Conservation (phyloP, 352 stramenopile genomes). For the Globisporangium uncinulatum region DNA sequence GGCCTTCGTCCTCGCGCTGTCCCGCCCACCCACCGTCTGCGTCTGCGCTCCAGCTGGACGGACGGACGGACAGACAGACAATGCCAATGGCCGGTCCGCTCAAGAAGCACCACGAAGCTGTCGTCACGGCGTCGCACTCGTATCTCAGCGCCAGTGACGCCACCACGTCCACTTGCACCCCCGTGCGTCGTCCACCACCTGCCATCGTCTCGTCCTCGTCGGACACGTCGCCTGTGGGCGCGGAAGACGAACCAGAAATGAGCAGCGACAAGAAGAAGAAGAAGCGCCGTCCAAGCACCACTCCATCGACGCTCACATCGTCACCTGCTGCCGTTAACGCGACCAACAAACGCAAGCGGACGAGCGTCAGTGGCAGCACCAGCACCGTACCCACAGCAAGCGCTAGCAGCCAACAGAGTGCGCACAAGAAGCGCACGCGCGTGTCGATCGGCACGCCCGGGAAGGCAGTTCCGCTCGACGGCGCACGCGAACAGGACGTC, state of each 20-base stretch:
- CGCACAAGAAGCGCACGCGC: slow-evolving; percentile 50
- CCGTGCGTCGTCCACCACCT: slow-evolving; percentile 9
- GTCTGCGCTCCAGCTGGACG: not conserved
- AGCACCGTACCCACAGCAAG: slow-evolving; percentile 17
- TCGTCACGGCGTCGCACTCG: not conserved
- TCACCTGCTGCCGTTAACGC: not conserved
- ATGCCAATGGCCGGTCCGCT: slow-evolving; percentile 15
- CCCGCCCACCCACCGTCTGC: not conserved
- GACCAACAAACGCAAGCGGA: slow-evolving; percentile 47
- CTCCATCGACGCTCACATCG: not conserved
- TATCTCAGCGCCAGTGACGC: slow-evolving; percentile 2
- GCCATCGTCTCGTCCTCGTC: not conserved
- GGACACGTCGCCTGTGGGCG: not conserved
- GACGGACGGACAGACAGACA: no score
- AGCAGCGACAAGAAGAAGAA: slow-evolving; percentile 7
- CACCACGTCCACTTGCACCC: slow-evolving; percentile 4
- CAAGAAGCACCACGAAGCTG: slow-evolving; percentile 16
- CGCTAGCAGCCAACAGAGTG: slow-evolving; percentile 11
- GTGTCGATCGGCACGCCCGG: slow-evolving; percentile 63
- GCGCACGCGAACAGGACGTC: slow-evolving; percentile 52
- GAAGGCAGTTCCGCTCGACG: slow-evolving; percentile 65
- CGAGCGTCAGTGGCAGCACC: slow-evolving; percentile 28
- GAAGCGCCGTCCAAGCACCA: slow-evolving; percentile 6
- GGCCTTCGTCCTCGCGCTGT: no score
- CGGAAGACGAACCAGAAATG: not conserved